A percentile compares a stretch with the other conserved stretches of the same genome.
Conservation (phyloP, 2,329 filamentous ascomycete species). For the Claviceps fusiformis region DNA sequence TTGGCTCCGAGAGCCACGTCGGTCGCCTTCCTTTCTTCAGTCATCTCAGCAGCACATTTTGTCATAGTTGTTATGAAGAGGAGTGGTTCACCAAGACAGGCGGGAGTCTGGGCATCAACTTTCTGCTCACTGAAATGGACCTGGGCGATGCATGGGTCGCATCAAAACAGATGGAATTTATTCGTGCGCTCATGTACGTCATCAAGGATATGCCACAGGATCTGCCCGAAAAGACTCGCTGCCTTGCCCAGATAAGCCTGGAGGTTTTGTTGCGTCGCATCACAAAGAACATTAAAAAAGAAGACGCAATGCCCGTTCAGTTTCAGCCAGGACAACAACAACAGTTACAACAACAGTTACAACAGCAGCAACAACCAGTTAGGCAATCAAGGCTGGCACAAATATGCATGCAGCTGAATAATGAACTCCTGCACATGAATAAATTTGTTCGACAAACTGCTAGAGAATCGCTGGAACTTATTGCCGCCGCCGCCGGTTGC, state of each 20-base stretch:
- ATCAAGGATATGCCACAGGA: slow-evolving; percentile 97
- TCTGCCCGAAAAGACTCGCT: slow-evolving; percentile 76
- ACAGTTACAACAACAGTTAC: slow-evolving; percentile 27
- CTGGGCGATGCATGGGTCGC: slow-evolving; percentile 75
- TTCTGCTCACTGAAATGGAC: slow-evolving; percentile 72
- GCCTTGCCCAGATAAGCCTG: slow-evolving; percentile 70
- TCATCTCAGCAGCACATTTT: slow-evolving; percentile 71
- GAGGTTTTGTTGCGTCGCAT: slow-evolving; percentile 67
- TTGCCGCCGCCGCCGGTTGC: slow-evolving; percentile 63
- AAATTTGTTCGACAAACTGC: slow-evolving; percentile 83
- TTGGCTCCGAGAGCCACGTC: slow-evolving; percentile 59
- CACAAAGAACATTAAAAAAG: slow-evolving; percentile 65
- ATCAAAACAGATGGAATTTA: slow-evolving; percentile 73
- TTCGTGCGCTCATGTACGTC: slow-evolving; percentile 86
- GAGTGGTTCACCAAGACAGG: slow-evolving; percentile 98
- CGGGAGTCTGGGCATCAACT: slow-evolving; percentile 78
- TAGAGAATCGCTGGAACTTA: slow-evolving; percentile 64
- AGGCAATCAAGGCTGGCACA: slow-evolving; percentile 52
- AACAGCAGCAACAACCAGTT: slow-evolving; percentile 22
- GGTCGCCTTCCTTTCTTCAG: slow-evolving; percentile 73
- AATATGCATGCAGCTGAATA: slow-evolving; percentile 74
- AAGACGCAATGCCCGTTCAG: slow-evolving; percentile 39
- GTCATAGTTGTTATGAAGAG: slow-evolving; percentile 90
- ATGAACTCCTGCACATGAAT: slow-evolving; percentile 90
- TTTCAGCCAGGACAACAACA: slow-evolving; percentile 32